A percentile compares a stretch with the other conserved stretches of the same genome.
Evolutionary conservation across 2,329 filamentous ascomycete genomes (phyloP).

Genomic region (Alternaria angustiovoidea): DNA sequence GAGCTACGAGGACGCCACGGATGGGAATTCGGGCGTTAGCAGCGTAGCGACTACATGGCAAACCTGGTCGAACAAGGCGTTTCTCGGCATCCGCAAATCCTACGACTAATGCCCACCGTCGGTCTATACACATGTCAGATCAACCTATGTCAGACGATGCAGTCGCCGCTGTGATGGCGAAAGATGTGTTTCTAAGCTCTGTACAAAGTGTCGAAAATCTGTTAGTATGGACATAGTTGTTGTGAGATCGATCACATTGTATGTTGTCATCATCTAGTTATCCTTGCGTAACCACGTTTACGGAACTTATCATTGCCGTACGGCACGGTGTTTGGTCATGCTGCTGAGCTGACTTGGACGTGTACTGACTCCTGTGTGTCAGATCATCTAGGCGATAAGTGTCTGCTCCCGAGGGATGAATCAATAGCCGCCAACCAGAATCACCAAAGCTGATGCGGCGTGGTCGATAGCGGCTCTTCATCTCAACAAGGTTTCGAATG

Average conservation of each 20-base stretch:
- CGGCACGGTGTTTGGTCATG: background rate
- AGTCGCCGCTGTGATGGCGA: background rate
- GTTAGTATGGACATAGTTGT: background rate
- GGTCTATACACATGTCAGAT: background rate
- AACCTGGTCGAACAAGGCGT: slow-evolving; percentile 1
- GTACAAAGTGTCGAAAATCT: background rate
- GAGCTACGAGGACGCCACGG: background rate
- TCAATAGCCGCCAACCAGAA: background rate
- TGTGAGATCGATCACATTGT: background rate
- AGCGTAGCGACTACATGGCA: background rate
- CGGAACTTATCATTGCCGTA: background rate
- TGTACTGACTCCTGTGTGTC: slow-evolving; percentile 5
- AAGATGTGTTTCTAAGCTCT: background rate
- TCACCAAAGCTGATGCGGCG: slow-evolving; percentile 1
- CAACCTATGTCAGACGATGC: background rate
- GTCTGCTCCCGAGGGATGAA: background rate
- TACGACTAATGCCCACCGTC: background rate
- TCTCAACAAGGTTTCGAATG: background rate
- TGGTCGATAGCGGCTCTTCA: background rate
- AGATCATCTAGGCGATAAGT: slow-evolving; percentile 1
- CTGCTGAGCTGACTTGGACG: background rate
- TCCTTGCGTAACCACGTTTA: background rate
- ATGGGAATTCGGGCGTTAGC: background rate
- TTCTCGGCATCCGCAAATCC: background rate
- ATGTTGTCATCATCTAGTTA: background rate